phyloP scores from a whole-genome alignment of 768 basidiomycete species.

The Sporobolomyces phaffii region DNA sequence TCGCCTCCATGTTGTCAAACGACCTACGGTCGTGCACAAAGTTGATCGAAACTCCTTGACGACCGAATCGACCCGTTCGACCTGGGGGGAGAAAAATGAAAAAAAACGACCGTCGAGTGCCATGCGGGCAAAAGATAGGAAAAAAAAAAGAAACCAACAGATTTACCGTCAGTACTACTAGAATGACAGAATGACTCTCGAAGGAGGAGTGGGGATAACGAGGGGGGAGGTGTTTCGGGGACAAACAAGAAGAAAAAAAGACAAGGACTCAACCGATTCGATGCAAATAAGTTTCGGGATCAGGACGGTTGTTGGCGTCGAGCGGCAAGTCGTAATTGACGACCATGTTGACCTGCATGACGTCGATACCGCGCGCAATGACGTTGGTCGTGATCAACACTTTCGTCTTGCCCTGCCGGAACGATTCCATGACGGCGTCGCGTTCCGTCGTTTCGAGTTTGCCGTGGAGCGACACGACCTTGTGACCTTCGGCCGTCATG shows the following conservation, averaged over 20 bases:
- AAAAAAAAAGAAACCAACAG: too few species aligned
- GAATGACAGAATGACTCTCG: too few species aligned
- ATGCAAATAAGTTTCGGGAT: constrained; percentile 96
- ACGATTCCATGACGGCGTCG: constrained; percentile 85
- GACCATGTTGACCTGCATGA: constrained; percentile 99
- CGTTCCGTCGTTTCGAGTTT: constrained; percentile 84
- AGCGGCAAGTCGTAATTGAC: constrained; percentile 68
- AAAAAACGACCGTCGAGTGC: constrained; percentile 43
- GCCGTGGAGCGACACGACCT: constrained; percentile 91
- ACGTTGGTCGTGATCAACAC: constrained; percentile 98
- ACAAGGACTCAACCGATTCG: too few species aligned
- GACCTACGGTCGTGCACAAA: constrained; percentile 88
- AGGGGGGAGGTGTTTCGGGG: too few species aligned
- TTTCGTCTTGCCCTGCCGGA: constrained; percentile 93
- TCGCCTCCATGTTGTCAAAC: constrained; percentile 81
- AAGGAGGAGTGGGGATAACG: too few species aligned
- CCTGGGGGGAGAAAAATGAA: constrained; percentile 52
- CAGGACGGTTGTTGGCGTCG: constrained; percentile 58
- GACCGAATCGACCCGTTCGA: constrained; percentile 94
- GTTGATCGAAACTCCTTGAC: constrained; percentile 93
- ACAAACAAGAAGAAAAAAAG: too few species aligned
- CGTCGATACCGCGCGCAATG: constrained; percentile 95
- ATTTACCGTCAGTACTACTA: too few species aligned
- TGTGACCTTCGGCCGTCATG: constrained; percentile 89
- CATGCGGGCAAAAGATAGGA: too few species aligned